Conservation (phyloP, 768 basidiomycete species). For the Russula virescens region DNA sequence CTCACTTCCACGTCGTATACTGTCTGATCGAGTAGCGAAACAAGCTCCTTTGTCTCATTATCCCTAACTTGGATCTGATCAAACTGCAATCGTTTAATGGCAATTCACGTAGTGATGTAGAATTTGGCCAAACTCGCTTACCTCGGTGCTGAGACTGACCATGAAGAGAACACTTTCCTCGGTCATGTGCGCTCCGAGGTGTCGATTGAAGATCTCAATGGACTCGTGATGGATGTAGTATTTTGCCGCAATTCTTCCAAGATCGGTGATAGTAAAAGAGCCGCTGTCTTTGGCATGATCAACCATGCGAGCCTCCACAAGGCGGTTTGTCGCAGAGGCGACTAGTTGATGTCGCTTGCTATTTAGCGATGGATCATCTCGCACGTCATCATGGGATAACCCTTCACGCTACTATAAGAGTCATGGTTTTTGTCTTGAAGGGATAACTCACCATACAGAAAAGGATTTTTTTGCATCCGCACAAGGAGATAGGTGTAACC, state of each 20-base stretch:
- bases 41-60: slow-evolving; percentile 79
- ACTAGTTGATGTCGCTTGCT: slow-evolving; percentile 66
- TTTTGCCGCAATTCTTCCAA: slow-evolving; percentile 94
- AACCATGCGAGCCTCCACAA: slow-evolving; percentile 77
- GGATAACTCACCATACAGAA: slow-evolving; percentile 58
- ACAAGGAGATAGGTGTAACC: slow-evolving; percentile 97
- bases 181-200: slow-evolving; percentile 76
- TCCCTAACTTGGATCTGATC: slow-evolving; percentile 93
- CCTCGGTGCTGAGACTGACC: slow-evolving; percentile 90
- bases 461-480: slow-evolving; percentile 88
- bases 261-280: slow-evolving; percentile 70
- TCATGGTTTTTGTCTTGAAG: background rate
- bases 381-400: slow-evolving; percentile 58
- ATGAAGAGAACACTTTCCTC: slow-evolving; percentile 88
- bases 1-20: slow-evolving; percentile 56
- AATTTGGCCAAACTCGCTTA: slow-evolving; percentile 30
- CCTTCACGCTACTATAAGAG: slow-evolving; percentile 41
- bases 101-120: background rate
- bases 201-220: slow-evolving; percentile 78
- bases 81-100: slow-evolving; percentile 48
- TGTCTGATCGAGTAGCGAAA: slow-evolving; percentile 54
- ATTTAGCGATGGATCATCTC: slow-evolving; percentile 69
- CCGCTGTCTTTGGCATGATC: slow-evolving; percentile 55
- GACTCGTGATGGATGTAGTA: slow-evolving; percentile 89
- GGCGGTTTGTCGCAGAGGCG: slow-evolving; percentile 53